phyloP scores from a whole-genome alignment of 352 stramenopile species.

The Pythium aphanidermatum region DNA sequence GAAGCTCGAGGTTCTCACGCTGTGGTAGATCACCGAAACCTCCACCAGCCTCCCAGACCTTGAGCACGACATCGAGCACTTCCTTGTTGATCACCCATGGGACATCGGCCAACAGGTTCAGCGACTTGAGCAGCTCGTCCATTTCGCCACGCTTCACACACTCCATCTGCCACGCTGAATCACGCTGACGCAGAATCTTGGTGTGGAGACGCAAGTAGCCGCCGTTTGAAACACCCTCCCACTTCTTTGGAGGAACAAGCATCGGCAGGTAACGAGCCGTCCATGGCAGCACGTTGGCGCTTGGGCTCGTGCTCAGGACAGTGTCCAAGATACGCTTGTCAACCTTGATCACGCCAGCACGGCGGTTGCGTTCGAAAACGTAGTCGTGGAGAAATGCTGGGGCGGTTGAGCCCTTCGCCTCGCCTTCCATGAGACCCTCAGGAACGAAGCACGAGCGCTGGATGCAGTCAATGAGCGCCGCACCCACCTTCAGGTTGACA shows the following conservation, averaged over 20 bases:
- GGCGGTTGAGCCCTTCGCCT: conserved; percentile 30
- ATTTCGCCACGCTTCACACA: conserved; percentile 87
- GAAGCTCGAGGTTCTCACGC: conserved; percentile 49
- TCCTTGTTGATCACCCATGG: conserved; percentile 95
- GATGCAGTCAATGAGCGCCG: conserved; percentile 69
- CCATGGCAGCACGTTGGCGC: conserved; percentile 64
- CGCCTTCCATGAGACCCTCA: conserved; percentile 21
- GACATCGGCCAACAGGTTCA: conserved; percentile 92
- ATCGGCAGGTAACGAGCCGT: conserved; percentile 92
- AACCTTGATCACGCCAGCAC: conserved; percentile 73
- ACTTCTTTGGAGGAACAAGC: conserved; percentile 93
- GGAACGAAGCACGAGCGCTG: conserved; percentile 76
- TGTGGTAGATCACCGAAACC: conserved; percentile 93
- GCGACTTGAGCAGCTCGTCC: conserved; percentile 74
- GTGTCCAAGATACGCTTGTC: conserved; percentile 51
- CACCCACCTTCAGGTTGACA: conserved; percentile 88
- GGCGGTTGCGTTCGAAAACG: conserved; percentile 74
- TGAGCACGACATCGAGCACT: conserved; percentile 88
- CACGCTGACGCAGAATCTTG: conserved; percentile 90
- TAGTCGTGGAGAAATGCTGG: conserved; percentile 72
- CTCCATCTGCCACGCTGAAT: conserved; percentile 82
- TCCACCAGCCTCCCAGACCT: conserved; percentile 89
- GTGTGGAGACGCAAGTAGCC: conserved; percentile 92
- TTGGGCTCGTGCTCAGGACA: conserved; percentile 42
- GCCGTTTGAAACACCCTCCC: conserved; percentile 85